phyloP scores from a whole-genome alignment of 2,329 filamentous ascomycete species.

The Teratosphaeria viscida region DNA sequence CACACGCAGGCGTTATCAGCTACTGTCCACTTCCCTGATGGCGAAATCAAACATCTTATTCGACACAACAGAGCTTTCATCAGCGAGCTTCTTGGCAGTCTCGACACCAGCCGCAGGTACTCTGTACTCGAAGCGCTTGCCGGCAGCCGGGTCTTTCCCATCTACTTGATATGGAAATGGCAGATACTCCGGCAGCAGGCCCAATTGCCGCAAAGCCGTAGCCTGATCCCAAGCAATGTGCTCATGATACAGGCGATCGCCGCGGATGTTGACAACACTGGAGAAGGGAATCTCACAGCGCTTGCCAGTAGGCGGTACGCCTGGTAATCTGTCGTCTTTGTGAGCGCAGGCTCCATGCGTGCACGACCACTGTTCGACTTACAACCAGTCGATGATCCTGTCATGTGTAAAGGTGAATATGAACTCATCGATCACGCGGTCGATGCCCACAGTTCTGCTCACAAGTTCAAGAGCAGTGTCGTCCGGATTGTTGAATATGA shows the following conservation, averaged over 20 bases:
- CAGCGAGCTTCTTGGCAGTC: conserved; percentile 40
- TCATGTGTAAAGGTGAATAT: conserved; percentile 55
- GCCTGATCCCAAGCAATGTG: conserved; percentile 63
- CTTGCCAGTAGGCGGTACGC: conserved; percentile 47
- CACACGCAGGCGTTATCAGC: background rate
- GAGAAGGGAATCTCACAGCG: conserved; percentile 52
- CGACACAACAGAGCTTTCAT: conserved; percentile 39
- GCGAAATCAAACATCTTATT: conserved; percentile 45
- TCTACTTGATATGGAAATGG: conserved; percentile 42
- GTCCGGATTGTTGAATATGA: conserved; percentile 61
- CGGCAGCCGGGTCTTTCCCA: conserved; percentile 13
- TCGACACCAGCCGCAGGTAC: conserved; percentile 52
- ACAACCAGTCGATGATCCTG: conserved; percentile 59
- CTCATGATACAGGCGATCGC: conserved; percentile 58
- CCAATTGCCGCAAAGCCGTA: conserved; percentile 51
- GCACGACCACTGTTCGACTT: conserved; percentile 23
- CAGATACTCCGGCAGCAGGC: conserved; percentile 54
- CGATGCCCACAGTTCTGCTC: conserved; percentile 60
- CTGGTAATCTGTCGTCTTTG: conserved; percentile 38
- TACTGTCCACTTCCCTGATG: conserved; percentile 3
- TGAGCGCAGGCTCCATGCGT: background rate
- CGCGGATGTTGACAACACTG: conserved; percentile 55
- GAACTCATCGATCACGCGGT: conserved; percentile 64
- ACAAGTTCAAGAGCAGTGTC: conserved; percentile 60
- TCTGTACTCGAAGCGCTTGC: conserved; percentile 45